Conservation (phyloP, 139 green algal species). For the Mesotaenium endlicherianum region DNA sequence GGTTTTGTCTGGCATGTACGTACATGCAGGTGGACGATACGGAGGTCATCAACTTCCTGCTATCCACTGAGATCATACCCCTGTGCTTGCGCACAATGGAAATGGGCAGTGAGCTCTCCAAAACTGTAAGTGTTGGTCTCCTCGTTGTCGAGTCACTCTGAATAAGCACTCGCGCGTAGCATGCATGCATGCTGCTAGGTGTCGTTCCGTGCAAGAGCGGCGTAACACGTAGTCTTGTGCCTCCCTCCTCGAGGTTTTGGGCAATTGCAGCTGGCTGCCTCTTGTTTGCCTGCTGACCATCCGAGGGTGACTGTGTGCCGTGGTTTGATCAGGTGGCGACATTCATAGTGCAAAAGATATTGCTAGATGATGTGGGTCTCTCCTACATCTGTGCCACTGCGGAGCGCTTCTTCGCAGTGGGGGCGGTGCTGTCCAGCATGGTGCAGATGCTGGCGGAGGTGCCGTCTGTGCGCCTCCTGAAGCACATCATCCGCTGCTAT, state of each 20-base stretch:
- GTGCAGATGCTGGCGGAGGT: slow-evolving; percentile 74
- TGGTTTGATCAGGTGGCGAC: slow-evolving; percentile 69
- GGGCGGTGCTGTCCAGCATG: slow-evolving; percentile 83
- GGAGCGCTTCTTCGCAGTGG: slow-evolving; percentile 97
- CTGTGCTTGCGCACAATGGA: slow-evolving; percentile 99
- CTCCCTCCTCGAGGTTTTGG: too few species aligned
- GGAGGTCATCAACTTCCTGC: slow-evolving; percentile 98
- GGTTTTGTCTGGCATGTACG: too few species aligned
- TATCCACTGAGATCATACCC: slow-evolving; percentile 99
- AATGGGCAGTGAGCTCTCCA: slow-evolving; percentile 96
- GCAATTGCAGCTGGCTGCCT: background rate
- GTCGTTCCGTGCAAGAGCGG: too few species aligned
- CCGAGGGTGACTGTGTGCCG: background rate
- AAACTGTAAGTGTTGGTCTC: slow-evolving; percentile 74
- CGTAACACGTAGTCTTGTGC: too few species aligned
- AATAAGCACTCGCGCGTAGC: too few species aligned
- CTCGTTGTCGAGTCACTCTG: background rate
- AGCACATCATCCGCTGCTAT: slow-evolving; percentile 99
- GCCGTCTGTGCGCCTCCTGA: slow-evolving; percentile 89
- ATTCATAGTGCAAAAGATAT: slow-evolving; percentile 99
- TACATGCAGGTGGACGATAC: slow-evolving; percentile 89
- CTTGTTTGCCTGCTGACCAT: background rate
- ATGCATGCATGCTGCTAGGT: too few species aligned
- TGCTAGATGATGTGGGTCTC: slow-evolving; percentile 91
- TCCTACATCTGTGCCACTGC: slow-evolving; percentile 97